A percentile compares a stretch with the other conserved stretches of the same genome.
Conservation (phyloP, 306 rosid species). For the Elaeagnus macrophylla region DNA sequence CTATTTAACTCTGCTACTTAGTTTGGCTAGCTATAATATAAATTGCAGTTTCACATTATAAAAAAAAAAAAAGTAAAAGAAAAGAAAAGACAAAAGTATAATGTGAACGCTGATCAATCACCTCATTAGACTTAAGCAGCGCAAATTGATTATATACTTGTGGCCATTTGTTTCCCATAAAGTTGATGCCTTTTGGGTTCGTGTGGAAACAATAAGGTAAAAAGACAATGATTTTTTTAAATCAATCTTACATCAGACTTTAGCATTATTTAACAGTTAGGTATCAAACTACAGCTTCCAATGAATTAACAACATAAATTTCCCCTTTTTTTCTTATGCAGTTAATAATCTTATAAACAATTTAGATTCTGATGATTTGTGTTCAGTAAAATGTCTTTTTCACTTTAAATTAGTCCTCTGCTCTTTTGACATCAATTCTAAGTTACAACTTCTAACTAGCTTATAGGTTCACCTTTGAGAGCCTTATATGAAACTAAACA, state of each 20-base stretch:
- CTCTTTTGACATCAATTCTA: no score
- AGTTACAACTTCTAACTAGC: no score
- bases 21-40: background rate
- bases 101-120: constrained; percentile 15
- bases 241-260: constrained; percentile 1
- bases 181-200: constrained; percentile 27
- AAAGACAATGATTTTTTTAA: constrained; percentile 10
- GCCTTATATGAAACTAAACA: no score
- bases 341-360: background rate
- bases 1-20: no score
- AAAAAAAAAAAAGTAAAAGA: background rate
- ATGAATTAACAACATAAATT: background rate
- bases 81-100: background rate
- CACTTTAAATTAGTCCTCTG: background rate
- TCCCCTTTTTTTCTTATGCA: background rate
- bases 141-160: constrained; percentile 21
- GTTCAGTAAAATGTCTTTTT: constrained; percentile 7
- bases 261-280: background rate
- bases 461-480: no score
- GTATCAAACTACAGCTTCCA: constrained; percentile 3
- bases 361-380: constrained; percentile 1
- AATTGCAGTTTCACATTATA: constrained; percentile 1
- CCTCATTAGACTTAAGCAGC: constrained; percentile 16
- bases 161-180: constrained; percentile 29
- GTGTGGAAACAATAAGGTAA: constrained; percentile 17